Conservation (phyloP, 805 yeast species). For the Kuraishia molischiana region DNA sequence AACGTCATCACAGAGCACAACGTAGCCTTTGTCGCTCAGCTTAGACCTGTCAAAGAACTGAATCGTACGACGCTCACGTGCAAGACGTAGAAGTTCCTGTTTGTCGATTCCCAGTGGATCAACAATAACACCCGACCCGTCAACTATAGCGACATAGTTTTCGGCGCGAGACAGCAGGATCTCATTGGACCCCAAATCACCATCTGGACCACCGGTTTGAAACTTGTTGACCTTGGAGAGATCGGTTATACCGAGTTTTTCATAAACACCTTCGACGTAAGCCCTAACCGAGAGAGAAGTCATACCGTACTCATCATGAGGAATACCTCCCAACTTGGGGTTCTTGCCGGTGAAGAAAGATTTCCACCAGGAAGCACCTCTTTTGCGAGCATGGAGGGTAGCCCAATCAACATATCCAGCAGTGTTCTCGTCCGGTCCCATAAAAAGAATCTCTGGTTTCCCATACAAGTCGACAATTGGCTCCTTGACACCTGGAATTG, state of each 20-base stretch:
- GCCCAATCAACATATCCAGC: constrained; percentile 97
- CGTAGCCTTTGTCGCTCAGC: constrained; percentile 67
- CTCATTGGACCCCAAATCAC: constrained; percentile 95
- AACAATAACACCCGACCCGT: constrained; percentile 91
- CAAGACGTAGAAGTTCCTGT: constrained; percentile 67
- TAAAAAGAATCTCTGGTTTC: constrained; percentile 81
- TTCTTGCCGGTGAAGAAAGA: constrained; percentile 96
- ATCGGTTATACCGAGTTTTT: constrained; percentile 56
- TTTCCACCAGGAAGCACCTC: constrained; percentile 98
- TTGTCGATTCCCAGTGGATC: constrained; percentile 88
- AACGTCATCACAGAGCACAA: constrained; percentile 76
- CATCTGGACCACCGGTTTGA: constrained; percentile 99
- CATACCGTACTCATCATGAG: constrained; percentile 98
- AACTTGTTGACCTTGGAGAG: constrained; percentile 56
- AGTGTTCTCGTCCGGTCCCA: constrained; percentile 99
- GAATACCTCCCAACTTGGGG: constrained; percentile 90
- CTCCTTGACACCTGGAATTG: constrained; percentile 70
- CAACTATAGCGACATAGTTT: constrained; percentile 79
- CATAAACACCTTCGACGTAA: constrained; percentile 79
- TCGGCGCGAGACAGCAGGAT: constrained; percentile 79
- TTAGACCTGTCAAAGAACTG: constrained; percentile 55
- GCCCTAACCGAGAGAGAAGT: constrained; percentile 91
- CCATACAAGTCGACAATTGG: constrained; percentile 76
- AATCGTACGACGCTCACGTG: constrained; percentile 68
- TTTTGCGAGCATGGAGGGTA: constrained; percentile 78